Evolutionary conservation across 177 flowering plant species (phyloP).

Genomic region (Vitis hybrid): DNA sequence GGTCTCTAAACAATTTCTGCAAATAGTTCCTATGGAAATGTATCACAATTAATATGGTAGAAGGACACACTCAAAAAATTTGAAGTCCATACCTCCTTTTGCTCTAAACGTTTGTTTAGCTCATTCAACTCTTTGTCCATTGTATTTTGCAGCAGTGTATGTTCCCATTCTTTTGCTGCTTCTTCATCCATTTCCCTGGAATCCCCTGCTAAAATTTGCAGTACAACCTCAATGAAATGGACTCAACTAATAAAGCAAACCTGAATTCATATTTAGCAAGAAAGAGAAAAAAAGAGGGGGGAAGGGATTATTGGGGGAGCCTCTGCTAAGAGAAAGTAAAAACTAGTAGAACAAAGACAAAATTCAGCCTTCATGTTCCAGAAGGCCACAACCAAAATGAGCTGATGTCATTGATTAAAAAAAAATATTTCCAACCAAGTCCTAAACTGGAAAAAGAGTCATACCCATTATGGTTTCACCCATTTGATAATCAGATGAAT

Average conservation of each 20-base stretch:
- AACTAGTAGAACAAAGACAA: neutral
- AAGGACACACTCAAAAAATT: neutral
- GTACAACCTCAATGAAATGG: neutral
- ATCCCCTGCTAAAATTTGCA: conserved; percentile 52
- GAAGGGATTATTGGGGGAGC: neutral
- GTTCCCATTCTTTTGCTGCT: conserved; percentile 95
- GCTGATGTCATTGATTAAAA: neutral
- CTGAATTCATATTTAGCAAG: neutral
- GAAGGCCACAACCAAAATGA: neutral
- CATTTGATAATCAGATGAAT: conserved; percentile 78
- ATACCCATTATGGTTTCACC: conserved; percentile 57
- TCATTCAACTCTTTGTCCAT: conserved; percentile 96
- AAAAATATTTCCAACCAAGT: neutral
- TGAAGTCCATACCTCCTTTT: conserved; percentile 68
- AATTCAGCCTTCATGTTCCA: neutral
- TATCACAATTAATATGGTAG: neutral
- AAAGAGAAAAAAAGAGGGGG: neutral
- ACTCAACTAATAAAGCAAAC: neutral
- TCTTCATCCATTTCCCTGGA: conserved; percentile 82
- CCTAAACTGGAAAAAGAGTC: conserved; percentile 12
- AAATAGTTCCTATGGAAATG: neutral
- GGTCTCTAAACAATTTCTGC: neutral
- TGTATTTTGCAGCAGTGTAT: conserved; percentile 73
- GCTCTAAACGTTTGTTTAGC: conserved; percentile 80
- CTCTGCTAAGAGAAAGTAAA: neutral